Evolutionary conservation across 208 protist species (phyloP).

Genomic region (Wallacemonas rigidus): DNA sequence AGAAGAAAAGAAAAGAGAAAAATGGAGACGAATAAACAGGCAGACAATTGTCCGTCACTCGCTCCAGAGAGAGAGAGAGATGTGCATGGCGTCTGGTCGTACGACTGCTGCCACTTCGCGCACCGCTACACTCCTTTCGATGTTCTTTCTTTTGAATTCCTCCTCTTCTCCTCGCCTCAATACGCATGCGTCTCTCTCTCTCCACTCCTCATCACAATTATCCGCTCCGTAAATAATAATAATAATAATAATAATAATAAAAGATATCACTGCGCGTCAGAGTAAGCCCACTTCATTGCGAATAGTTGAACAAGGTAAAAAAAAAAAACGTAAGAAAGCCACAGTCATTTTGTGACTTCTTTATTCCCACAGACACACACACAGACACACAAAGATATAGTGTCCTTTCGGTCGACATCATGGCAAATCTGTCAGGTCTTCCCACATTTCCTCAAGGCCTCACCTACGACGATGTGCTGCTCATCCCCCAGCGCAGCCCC

Average conservation of each 20-base stretch:
- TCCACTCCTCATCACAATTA: no score
- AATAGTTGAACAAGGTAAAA: no score
- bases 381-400: no score
- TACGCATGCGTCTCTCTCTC: no score
- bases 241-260: no score
- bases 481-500: slow-evolving; percentile 79
- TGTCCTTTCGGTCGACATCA: not conserved
- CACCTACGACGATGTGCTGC: slow-evolving; percentile 91
- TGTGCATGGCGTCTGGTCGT: not conserved
- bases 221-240: no score
- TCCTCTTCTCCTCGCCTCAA: no score
- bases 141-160: not conserved
- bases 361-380: not conserved
- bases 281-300: no score
- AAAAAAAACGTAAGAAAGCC: no score
- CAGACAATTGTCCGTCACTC: not conserved
- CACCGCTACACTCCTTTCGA: not conserved
- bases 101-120: no score
- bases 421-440: slow-evolving; percentile 2
- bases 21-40: not conserved
- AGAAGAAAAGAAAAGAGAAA: slow-evolving; percentile 10
- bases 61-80: not conserved
- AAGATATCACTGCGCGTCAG: no score
- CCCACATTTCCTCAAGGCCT: slow-evolving; percentile 53
- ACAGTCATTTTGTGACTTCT: not conserved